A percentile compares a stretch with the other conserved stretches of the same genome.
These are phyloP conservation scores for Chrysanthemum seticuspe DNA, from an alignment of 129 eudicot species.

Conservation along the genomic window DNA sequence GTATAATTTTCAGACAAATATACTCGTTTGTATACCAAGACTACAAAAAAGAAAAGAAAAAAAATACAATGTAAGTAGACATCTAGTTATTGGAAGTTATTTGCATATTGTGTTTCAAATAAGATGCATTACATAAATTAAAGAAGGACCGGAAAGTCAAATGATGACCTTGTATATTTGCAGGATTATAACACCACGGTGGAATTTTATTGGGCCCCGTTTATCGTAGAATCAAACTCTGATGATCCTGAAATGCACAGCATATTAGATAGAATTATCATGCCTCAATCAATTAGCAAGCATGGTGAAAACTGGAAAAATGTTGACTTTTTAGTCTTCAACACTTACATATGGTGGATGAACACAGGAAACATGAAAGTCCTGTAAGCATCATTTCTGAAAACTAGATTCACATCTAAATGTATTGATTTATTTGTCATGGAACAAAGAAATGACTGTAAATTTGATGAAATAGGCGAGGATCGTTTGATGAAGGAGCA, in stretches of 20 bases:
- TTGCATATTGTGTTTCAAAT: too few species aligned
- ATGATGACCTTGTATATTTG: background rate
- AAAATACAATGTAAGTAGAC: too few species aligned
- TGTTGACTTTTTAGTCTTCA: constrained; percentile 76
- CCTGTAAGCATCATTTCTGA: constrained; percentile 47
- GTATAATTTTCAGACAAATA: too few species aligned
- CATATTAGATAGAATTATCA: constrained; percentile 76
- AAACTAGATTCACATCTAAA: background rate
- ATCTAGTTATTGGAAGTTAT: too few species aligned
- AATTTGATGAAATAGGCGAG: constrained; percentile 50
- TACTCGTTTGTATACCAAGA: too few species aligned
- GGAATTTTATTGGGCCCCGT: constrained; percentile 98
- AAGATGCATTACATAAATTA: too few species aligned
- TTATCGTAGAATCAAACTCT: constrained; percentile 84
- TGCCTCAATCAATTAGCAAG: constrained; percentile 69
- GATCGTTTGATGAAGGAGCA: constrained; percentile 79
- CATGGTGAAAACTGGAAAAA: constrained; percentile 81
- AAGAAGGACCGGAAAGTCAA: too few species aligned
- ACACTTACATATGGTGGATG: constrained; percentile 99
- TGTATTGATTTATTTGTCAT: background rate
- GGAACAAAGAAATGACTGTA: background rate
- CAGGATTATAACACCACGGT: constrained; percentile 96
- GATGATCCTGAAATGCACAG: constrained; percentile 83
- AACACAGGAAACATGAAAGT: constrained; percentile 78
- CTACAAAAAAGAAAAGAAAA: too few species aligned